Base-by-base conservation (phyloP, 345 rosid species). In the Nasturtium officinale region DNA sequence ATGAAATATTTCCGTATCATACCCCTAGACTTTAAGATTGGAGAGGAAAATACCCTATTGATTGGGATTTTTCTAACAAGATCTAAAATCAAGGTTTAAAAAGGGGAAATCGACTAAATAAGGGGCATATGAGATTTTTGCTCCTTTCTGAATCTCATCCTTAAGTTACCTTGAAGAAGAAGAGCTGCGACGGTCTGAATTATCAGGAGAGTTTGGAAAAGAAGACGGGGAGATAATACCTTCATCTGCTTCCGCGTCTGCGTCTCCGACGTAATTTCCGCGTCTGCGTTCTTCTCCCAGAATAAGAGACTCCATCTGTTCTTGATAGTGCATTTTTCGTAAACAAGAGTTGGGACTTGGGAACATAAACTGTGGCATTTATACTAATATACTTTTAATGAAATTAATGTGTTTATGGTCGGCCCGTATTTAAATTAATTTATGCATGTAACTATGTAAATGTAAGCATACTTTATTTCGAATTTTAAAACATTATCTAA, bases 231-330 rank as follows among this genome's bases (percentile, higher is more conserved):
- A 65, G 73, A 50, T 51, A 32, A 58, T 16, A 71, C 30, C 69
- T 21, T 77, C 80, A 38, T 77, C 73, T 10, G 73, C 29, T 16
- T 71, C 72, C 5, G 42, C 68, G 57, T 77, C 57, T 40, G 68
- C 77, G 68, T 71, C 50, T 25, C 66, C 17, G 26, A 26, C 66
- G 67, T 2, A 69, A 17, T 56, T 76, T 69, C 54, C 76, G 9
- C 72, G 76, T 77, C 43, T 77, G 68, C 69, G 73, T 71, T 77
- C 80, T 51, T 77, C 80, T n/a, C 56, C 20, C 33, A 71, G 33
- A 46, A 58, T 40, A 58, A 77, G 80, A 58, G 80, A 65, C 58
- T 71, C 80, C 80, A 77, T 71, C 51, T 77, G 77, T 65, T 77
- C 73, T 65, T 77, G 80, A 71, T 58, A 77, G 3, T 77, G 68